These are phyloP conservation scores for Euphrasia arctica DNA, from an alignment of 305 asterid species.

Conservation along the genomic window DNA sequence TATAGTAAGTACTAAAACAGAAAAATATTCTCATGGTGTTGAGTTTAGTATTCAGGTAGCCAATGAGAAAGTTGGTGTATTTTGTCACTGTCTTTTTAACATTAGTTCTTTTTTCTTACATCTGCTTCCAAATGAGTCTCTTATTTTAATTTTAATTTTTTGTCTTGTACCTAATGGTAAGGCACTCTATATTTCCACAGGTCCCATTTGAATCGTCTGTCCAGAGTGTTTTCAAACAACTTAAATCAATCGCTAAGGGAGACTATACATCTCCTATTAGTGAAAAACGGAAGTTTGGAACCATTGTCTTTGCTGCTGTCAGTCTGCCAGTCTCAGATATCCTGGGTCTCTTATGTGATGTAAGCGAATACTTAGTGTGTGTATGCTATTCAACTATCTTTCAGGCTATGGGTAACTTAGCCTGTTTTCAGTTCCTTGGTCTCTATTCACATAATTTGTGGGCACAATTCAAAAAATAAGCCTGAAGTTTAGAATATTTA, in stretches of 20 bases:
- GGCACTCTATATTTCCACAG: constrained; percentile 45
- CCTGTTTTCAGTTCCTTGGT: neutral
- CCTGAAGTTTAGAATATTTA: neutral
- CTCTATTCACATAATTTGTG: constrained; percentile 7
- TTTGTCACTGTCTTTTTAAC: neutral
- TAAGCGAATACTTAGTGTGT: constrained; percentile 33
- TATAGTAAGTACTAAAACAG: neutral
- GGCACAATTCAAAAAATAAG: neutral
- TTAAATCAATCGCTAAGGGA: constrained; percentile 71
- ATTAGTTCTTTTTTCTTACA: neutral
- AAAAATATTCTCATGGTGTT: neutral
- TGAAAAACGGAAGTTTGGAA: constrained; percentile 63
- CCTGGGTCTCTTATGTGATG: constrained; percentile 45
- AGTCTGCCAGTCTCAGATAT: constrained; percentile 71
- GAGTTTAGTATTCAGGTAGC: neutral
- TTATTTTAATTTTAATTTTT: neutral
- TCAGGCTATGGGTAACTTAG: neutral
- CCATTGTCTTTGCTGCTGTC: constrained; percentile 79
- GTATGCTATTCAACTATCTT: neutral
- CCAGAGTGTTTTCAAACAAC: constrained; percentile 61
- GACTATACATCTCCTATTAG: constrained; percentile 60
- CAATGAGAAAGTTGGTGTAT: constrained; percentile 2
- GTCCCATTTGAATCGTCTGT: constrained; percentile 74
- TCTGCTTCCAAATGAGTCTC: neutral
- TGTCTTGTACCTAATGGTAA: constrained; percentile 15